Percentiles rank a stretch among this genome's conserved stretches.
These are phyloP conservation scores for Zymoseptoria ardabiliae DNA, from an alignment of 2,329 filamentous ascomycete species.

Conservation along the genomic window DNA sequence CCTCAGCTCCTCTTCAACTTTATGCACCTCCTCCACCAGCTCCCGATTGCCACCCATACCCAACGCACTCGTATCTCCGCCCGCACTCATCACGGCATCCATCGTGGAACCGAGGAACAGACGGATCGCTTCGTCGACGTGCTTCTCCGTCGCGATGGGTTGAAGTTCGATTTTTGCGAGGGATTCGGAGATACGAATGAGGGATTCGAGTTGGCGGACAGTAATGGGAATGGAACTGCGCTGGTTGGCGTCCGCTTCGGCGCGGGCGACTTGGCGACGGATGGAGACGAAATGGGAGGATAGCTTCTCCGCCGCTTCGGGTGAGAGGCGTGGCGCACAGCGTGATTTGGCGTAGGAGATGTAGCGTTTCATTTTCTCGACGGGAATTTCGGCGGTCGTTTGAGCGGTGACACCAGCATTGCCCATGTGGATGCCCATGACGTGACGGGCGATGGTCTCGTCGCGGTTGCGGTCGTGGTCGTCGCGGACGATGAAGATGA, in stretches of 20 bases:
- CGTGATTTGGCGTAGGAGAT: constrained; percentile 96
- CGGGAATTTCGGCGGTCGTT: constrained; percentile 79
- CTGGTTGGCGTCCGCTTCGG: constrained; percentile 81
- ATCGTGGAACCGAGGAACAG: constrained; percentile 95
- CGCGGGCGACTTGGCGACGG: constrained; percentile 83
- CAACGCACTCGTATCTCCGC: constrained; percentile 63
- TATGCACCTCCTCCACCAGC: constrained; percentile 79
- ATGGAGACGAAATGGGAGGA: constrained; percentile 97
- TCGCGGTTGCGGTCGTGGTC: constrained; percentile 86
- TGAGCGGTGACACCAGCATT: constrained; percentile 78
- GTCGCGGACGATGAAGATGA: constrained; percentile 98
- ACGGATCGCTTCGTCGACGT: constrained; percentile 95
- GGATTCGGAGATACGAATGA: constrained; percentile 93
- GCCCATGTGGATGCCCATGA: constrained; percentile 96
- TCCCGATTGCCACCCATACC: constrained; percentile 72
- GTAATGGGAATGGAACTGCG: constrained; percentile 95
- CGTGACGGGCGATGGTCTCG: constrained; percentile 89
- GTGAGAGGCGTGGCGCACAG: constrained; percentile 83
- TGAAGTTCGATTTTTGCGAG: constrained; percentile 85
- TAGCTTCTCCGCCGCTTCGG: constrained; percentile 89
- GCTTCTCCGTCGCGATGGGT: constrained; percentile 76
- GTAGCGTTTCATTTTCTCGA: constrained; percentile 96
- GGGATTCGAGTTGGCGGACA: constrained; percentile 91
- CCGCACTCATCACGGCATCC: constrained; percentile 65
- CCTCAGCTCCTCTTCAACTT: constrained; percentile 82